phyloP scores from a whole-genome alignment of 2,329 filamentous ascomycete genomes.

The Escovopsis weberi region DNA sequence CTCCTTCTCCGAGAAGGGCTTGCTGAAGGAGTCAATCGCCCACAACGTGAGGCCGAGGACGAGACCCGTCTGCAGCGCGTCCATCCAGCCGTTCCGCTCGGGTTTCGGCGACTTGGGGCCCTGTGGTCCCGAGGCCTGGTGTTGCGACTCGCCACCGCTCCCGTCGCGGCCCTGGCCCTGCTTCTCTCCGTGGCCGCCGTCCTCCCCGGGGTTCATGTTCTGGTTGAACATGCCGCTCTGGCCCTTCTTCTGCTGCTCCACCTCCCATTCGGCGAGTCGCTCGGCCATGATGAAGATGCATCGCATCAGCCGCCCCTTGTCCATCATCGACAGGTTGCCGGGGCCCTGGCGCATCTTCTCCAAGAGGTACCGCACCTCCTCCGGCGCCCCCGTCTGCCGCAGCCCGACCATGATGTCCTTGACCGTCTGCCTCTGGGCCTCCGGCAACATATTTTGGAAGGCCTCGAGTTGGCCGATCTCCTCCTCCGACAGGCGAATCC shows the following conservation, averaged over 20 bases:
- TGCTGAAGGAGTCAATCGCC: constrained; percentile 26
- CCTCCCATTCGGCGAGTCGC: constrained; percentile 18
- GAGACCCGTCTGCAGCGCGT: constrained; percentile 20
- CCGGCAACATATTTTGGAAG: constrained; percentile 47
- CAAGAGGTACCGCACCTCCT: constrained; percentile 47
- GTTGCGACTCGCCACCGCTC: constrained; percentile 9
- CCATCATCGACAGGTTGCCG: constrained; percentile 33
- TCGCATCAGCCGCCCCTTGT: constrained; percentile 23
- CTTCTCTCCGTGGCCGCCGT: constrained; percentile 7
- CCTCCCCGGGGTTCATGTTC: constrained; percentile 11
- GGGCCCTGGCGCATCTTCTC: constrained; percentile 38
- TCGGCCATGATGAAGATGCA: constrained; percentile 23
- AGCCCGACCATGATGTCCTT: constrained; percentile 47
- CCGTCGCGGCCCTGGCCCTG: constrained; percentile 7
- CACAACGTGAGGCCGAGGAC: constrained; percentile 40
- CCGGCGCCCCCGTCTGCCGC: constrained; percentile 53
- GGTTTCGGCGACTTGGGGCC: constrained; percentile 20
- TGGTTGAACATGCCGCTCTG: constrained; percentile 10
- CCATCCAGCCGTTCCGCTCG: constrained; percentile 20
- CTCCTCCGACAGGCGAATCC: constrained; percentile 30
- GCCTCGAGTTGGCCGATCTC: constrained; percentile 40
- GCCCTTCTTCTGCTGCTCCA: constrained; percentile 8
- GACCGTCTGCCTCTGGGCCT: constrained; percentile 44
- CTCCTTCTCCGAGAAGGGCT: constrained; percentile 42
- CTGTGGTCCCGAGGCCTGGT: constrained; percentile 16